Conservation (phyloP, 2,329 filamentous ascomycete genomes). For the Trichoderma arundinaceum region DNA sequence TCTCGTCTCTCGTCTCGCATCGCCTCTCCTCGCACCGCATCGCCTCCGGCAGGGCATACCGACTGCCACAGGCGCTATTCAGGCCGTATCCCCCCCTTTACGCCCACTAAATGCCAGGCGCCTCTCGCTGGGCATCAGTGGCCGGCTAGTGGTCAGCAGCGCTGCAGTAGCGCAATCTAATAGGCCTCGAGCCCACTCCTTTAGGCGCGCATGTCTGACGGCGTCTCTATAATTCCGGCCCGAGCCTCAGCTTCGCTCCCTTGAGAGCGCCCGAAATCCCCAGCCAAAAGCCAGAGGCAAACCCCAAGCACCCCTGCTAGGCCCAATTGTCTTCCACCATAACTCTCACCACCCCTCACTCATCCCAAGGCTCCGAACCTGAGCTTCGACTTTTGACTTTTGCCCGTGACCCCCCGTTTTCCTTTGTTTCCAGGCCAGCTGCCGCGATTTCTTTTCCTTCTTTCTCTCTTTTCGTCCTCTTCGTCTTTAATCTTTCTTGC, state of each 20-base stretch:
- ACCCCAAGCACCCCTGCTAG: slow-evolving; percentile 25
- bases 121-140: slow-evolving; percentile 14
- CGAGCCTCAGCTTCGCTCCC: slow-evolving; percentile 33
- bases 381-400: slow-evolving; percentile 2
- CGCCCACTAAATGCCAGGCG: not conserved
- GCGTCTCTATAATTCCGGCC: slow-evolving; percentile 44
- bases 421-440: slow-evolving; percentile 27
- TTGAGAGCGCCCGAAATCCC: slow-evolving; percentile 15
- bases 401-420: slow-evolving; percentile 14
- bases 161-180: not conserved
- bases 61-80: not conserved
- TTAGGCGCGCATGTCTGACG: slow-evolving; percentile 14
- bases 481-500: slow-evolving; percentile 26
- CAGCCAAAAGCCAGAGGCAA: not conserved
- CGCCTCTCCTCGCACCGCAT: not conserved
- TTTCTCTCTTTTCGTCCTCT: not conserved
- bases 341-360: slow-evolving; percentile 29
- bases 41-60: no score
- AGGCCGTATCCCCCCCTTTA: not conserved
- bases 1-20: slow-evolving; percentile 19
- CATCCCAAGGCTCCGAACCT: slow-evolving; percentile 8
- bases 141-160: slow-evolving; percentile 13
- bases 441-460: slow-evolving; percentile 8
- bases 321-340: slow-evolving; percentile 19
- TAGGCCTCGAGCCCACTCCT: not conserved